These are phyloP conservation scores for Agroathelia rolfsii DNA, from an alignment of 1,284 basidiomycete genomes.

Conservation along the genomic window DNA sequence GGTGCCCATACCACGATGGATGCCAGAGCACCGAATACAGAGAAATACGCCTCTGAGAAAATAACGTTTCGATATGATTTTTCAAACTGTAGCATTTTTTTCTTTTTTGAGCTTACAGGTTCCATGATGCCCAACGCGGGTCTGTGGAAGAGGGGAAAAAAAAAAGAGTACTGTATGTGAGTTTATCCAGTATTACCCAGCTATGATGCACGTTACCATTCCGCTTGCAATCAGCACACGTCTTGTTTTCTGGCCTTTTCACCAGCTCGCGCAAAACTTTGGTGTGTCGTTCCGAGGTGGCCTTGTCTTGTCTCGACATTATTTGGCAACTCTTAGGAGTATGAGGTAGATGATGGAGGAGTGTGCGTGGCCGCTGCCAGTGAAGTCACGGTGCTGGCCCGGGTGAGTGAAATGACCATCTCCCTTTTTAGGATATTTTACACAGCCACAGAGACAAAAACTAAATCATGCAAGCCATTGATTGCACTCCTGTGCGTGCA, in stretches of 20 bases:
- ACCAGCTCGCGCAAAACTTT: conserved; percentile 76
- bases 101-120: too few relatives aligned
- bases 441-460: too few relatives aligned
- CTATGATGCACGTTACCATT: too few relatives aligned
- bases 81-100: too few relatives aligned
- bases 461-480: too few relatives aligned
- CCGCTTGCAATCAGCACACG: conserved; percentile 89
- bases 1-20: conserved; percentile 96
- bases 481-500: too few relatives aligned
- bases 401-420: too few relatives aligned
- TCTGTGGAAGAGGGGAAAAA: conserved; percentile 39
- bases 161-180: conserved; percentile 5
- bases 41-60: conserved; percentile 76
- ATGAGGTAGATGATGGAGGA: conserved; percentile 7
- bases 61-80: conserved; percentile 1
- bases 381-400: too few relatives aligned
- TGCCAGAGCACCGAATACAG: conserved; percentile 97
- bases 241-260: conserved; percentile 85
- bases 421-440: too few relatives aligned
- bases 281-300: conserved; percentile 71
- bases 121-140: conserved; percentile 98
- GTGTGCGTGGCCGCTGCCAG: too few relatives aligned
- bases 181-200: too few relatives aligned
- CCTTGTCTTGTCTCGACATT: conserved; percentile 75
- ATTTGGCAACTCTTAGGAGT: too few relatives aligned